Conservation (phyloP, 2,329 filamentous ascomycete species). For the Phialophora macrospora region DNA sequence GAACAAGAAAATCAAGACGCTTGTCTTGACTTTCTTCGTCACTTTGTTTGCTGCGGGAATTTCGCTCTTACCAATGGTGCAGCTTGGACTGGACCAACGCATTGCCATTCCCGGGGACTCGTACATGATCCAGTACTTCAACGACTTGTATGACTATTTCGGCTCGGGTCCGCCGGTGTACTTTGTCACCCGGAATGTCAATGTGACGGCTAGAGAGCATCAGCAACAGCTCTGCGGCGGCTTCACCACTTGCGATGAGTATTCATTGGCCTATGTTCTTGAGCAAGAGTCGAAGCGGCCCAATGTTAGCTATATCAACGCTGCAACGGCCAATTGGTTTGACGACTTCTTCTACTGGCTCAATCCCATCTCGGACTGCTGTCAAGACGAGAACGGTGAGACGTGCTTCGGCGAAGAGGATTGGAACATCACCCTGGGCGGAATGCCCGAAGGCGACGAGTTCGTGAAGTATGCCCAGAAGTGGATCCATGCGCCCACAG, state of each 20-base stretch:
- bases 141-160: conserved; percentile 92
- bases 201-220: conserved; percentile 73
- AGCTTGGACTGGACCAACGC: conserved; percentile 89
- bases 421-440: conserved; percentile 87
- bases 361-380: conserved; percentile 78
- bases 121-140: conserved; percentile 94
- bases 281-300: conserved; percentile 93
- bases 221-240: conserved; percentile 89
- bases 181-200: conserved; percentile 84
- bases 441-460: conserved; percentile 93
- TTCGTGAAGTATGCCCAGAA: conserved; percentile 84
- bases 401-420: conserved; percentile 79
- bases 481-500: conserved; percentile 80
- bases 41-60: conserved; percentile 85
- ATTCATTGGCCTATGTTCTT: conserved; percentile 84
- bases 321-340: conserved; percentile 91
- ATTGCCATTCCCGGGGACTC: conserved; percentile 93
- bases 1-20: conserved; percentile 76
- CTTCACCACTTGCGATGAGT: conserved; percentile 83
- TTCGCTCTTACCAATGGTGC: conserved; percentile 79
- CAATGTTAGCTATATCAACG: conserved; percentile 83
- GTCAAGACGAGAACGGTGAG: conserved; percentile 72
- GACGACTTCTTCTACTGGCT: conserved; percentile 97
- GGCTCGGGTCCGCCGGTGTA: conserved; percentile 92
- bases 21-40: conserved; percentile 78